Percentiles rank a stretch among this genome's conserved stretches.
These are phyloP conservation scores for Leccinum griseonigrum DNA, from an alignment of 1,284 basidiomycete species.

Conservation along the genomic window DNA sequence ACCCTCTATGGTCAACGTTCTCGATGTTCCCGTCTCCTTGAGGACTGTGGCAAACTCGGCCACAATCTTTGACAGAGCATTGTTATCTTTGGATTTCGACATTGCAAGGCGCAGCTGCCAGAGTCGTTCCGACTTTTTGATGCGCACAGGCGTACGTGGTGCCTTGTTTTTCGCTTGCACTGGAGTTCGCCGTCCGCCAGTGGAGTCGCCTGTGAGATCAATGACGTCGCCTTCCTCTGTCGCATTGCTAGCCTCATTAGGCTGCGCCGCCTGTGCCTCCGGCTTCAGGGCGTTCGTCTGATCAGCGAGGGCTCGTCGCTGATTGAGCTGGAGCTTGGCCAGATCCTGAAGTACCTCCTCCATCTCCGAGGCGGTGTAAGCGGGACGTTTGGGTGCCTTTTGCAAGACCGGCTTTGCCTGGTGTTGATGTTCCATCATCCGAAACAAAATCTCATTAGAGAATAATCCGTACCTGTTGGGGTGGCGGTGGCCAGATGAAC, in stretches of 20 bases:
- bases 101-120: conserved; percentile 43
- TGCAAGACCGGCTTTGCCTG: conserved; percentile 28
- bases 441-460: not conserved
- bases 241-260: conserved; percentile 22
- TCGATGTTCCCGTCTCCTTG: conserved; percentile 61
- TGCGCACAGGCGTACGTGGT: conserved; percentile 34
- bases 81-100: conserved; percentile 51
- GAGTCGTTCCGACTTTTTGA: conserved; percentile 54
- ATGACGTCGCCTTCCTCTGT: conserved; percentile 37
- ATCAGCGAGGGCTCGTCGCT: conserved; percentile 48
- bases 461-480: conserved; percentile 25
- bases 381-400: conserved; percentile 30
- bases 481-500: conserved; percentile 70
- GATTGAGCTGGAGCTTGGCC: conserved; percentile 52
- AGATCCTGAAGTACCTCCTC: conserved; percentile 56
- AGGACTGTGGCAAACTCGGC: conserved; percentile 57
- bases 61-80: conserved; percentile 49
- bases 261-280: conserved; percentile 33
- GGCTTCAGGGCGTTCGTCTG: conserved; percentile 43
- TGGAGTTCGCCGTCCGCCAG: conserved; percentile 31
- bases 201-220: conserved; percentile 49
- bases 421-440: not conserved
- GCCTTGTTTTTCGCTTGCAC: conserved; percentile 20
- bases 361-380: conserved; percentile 40
- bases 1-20: conserved; percentile 67